A percentile compares a stretch with the other conserved stretches of the same genome.
These are phyloP conservation scores for Calophaca sinica DNA, from an alignment of 306 rosid species.

Conservation along the genomic window DNA sequence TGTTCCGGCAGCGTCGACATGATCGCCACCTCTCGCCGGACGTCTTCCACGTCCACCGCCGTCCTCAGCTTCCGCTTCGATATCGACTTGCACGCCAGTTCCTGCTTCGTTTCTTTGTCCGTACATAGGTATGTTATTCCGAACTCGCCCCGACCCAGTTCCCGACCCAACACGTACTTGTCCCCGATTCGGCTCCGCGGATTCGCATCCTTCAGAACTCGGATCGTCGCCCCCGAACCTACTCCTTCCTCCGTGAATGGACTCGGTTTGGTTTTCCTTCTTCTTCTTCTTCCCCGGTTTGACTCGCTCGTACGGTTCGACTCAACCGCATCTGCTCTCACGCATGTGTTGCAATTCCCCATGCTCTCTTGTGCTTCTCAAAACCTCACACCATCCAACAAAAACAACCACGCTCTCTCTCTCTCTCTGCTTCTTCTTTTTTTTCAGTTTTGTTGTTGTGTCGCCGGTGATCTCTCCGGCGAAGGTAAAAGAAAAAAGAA, in stretches of 20 bases:
- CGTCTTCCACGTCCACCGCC: slow-evolving; percentile 81
- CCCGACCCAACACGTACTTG: slow-evolving; percentile 87
- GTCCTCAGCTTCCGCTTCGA: slow-evolving; percentile 92
- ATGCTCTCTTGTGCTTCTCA: slow-evolving; percentile 29
- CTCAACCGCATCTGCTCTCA: slow-evolving; percentile 56
- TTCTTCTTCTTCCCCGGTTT: not conserved
- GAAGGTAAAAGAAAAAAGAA: not conserved
- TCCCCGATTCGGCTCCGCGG: slow-evolving; percentile 78
- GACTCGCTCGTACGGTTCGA: not conserved
- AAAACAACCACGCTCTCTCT: not conserved
- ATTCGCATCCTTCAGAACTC: slow-evolving; percentile 82
- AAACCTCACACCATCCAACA: not conserved
- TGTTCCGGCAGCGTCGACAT: slow-evolving; percentile 86
- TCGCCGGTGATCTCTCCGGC: slow-evolving; percentile 39
- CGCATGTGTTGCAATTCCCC: slow-evolving; percentile 90
- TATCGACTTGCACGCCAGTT: slow-evolving; percentile 93
- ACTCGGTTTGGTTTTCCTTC: slow-evolving; percentile 58
- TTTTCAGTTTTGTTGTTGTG: too few species aligned
- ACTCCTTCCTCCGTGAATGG: slow-evolving; percentile 58
- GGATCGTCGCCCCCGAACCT: slow-evolving; percentile 74
- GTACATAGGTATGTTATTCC: slow-evolving; percentile 95
- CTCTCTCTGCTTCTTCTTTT: not conserved
- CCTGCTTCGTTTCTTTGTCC: slow-evolving; percentile 82
- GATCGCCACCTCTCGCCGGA: slow-evolving; percentile 85
- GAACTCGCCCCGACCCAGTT: slow-evolving; percentile 97